Percentiles rank a stretch among this genome's conserved stretches.
Conservation (phyloP, 2,329 filamentous ascomycete genomes). For the Nemania sp. region DNA sequence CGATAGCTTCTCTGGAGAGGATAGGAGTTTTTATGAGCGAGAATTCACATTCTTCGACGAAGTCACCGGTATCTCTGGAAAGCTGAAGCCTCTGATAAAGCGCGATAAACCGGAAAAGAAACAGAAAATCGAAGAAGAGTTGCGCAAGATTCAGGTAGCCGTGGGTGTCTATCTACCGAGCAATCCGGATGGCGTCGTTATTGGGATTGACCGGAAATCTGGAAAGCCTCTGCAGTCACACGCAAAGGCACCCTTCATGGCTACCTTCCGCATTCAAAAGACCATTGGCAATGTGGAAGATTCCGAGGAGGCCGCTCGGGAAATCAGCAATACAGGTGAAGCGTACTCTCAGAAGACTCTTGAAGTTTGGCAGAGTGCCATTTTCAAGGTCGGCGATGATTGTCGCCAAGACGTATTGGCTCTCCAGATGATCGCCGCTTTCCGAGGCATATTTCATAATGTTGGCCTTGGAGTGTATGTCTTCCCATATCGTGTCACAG, state of each 20-base stretch:
- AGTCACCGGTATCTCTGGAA: conserved; percentile 93
- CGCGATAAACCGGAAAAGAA: conserved; percentile 95
- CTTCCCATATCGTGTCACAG: conserved; percentile 95
- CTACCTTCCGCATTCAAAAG: conserved; percentile 95
- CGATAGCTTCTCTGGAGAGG: conserved; percentile 74
- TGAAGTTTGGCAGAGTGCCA: conserved; percentile 98
- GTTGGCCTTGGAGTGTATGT: conserved; percentile 96
- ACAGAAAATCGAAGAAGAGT: conserved; percentile 97
- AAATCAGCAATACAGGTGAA: conserved; percentile 46
- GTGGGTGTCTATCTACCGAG: conserved; percentile 96
- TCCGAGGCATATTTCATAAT: conserved; percentile 93
- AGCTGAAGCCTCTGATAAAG: conserved; percentile 91
- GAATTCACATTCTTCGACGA: conserved; percentile 99
- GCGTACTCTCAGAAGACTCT: conserved; percentile 60
- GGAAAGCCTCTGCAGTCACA: conserved; percentile 97
- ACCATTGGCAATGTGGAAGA: conserved; percentile 60
- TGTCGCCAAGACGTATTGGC: conserved; percentile 96
- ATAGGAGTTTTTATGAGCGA: conserved; percentile 85
- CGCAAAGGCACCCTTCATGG: conserved; percentile 98
- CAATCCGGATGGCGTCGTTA: conserved; percentile 95
- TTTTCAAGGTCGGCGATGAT: conserved; percentile 99
- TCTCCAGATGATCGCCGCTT: conserved; percentile 96
- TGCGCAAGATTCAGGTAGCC: conserved; percentile 95
- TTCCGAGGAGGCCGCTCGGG: conserved; percentile 55
- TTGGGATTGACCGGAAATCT: conserved; percentile 97